phyloP scores from a whole-genome alignment of 2,329 filamentous ascomycete genomes.

The Pestalotiopsis sp. region DNA sequence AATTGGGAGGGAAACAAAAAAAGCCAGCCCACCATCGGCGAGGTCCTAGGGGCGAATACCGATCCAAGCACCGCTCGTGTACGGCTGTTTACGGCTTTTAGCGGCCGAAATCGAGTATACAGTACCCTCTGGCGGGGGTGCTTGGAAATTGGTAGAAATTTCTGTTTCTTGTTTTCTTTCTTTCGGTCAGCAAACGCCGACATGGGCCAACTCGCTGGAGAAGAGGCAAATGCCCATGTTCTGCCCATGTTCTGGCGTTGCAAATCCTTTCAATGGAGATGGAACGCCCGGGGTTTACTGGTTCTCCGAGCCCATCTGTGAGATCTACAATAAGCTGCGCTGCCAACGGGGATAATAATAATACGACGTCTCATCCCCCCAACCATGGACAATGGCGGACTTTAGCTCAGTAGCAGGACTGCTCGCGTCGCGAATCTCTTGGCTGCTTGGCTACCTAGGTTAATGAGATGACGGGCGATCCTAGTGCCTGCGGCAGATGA shows the following conservation, averaged over 20 bases:
- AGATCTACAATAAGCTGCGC: too few species aligned
- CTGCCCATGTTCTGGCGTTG: too few species aligned
- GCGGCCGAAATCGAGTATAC: not conserved
- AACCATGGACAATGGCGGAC: not conserved
- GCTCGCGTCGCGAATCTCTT: not conserved
- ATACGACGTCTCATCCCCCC: too few species aligned
- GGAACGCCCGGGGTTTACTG: too few species aligned
- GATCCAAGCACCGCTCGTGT: not conserved
- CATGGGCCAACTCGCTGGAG: not conserved
- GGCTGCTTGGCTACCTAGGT: not conserved
- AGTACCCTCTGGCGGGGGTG: not conserved
- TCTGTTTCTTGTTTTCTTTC: not conserved
- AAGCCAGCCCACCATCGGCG: slow-evolving; percentile 3
- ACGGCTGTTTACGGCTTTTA: slow-evolving; percentile 8
- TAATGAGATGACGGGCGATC: not conserved
- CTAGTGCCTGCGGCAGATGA: not conserved
- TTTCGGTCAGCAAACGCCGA: not conserved
- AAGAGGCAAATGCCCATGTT: not conserved
- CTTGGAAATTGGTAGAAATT: slow-evolving; percentile 12
- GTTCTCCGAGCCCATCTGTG: too few species aligned
- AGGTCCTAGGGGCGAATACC: slow-evolving; percentile 7
- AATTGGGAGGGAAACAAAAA: not conserved
- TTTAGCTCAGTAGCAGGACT: not conserved
- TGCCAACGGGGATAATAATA: too few species aligned
- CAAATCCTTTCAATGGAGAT: too few species aligned